Conservation (phyloP, 2,329 filamentous ascomycete species). For the Ilyonectria sp. region DNA sequence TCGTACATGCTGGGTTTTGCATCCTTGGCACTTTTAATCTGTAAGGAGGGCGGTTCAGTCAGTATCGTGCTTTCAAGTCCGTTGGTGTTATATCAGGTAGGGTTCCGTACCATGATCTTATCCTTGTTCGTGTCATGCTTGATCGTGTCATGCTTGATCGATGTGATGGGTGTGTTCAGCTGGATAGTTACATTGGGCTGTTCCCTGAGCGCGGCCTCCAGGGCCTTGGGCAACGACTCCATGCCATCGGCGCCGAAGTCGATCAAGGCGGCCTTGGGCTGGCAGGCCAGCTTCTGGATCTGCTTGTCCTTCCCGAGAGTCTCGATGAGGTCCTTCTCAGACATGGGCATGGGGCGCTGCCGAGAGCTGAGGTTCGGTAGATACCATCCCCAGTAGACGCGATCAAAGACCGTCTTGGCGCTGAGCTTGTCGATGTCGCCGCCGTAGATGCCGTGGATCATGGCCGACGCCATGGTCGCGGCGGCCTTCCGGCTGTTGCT, state of each 20-base stretch:
- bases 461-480: constrained; percentile 82
- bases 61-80: background rate
- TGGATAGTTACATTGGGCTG: constrained; percentile 74
- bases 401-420: constrained; percentile 69
- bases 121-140: constrained; percentile 51
- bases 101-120: constrained; percentile 59
- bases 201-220: constrained; percentile 65
- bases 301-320: constrained; percentile 48
- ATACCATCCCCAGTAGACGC: constrained; percentile 51
- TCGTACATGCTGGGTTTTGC: constrained; percentile 56
- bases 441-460: constrained; percentile 91
- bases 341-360: constrained; percentile 58
- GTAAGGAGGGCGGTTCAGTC: background rate
- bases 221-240: constrained; percentile 68
- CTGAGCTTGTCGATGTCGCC: constrained; percentile 89
- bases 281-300: constrained; percentile 51
- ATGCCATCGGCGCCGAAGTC: constrained; percentile 71
- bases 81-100: background rate
- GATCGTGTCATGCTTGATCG: constrained; percentile 58
- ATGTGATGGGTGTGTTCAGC: constrained; percentile 62
- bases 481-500: constrained; percentile 60
- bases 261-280: constrained; percentile 51
- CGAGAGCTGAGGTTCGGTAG: constrained; percentile 51
- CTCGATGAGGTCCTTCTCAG: constrained; percentile 50
- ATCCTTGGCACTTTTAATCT: constrained; percentile 38